Percentiles rank a stretch among this genome's conserved stretches.
Evolutionary conservation across 306 rosid genomes (phyloP).

Genomic region (Myrica gale): DNA sequence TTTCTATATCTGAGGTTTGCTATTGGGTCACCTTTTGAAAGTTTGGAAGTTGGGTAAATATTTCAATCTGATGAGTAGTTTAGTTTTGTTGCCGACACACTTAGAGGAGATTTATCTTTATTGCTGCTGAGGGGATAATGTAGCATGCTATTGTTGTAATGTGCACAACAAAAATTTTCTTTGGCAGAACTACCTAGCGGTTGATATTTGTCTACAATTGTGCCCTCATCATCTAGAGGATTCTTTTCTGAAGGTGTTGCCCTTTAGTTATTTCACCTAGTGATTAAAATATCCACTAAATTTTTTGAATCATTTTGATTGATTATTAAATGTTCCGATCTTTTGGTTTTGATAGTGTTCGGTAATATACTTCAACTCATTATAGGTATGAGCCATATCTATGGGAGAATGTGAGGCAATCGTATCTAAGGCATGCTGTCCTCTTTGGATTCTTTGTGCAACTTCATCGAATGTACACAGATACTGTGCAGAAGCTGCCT

Average conservation of each 20-base stretch:
- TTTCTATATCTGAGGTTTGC: too few species aligned
- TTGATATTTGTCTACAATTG: not conserved
- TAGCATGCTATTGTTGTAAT: not conserved
- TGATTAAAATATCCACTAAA: not conserved
- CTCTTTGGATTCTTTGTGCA: conserved; percentile 98
- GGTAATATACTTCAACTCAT: conserved; percentile 16
- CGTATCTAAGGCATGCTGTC: conserved; percentile 92
- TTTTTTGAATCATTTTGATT: not conserved
- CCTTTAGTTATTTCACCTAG: not conserved
- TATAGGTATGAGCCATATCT: conserved; percentile 89
- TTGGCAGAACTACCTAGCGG: not conserved
- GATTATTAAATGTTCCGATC: not conserved
- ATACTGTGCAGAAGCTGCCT: conserved; percentile 87
- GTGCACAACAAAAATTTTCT: not conserved
- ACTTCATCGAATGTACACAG: conserved; percentile 85
- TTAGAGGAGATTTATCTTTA: not conserved
- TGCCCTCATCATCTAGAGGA: not conserved
- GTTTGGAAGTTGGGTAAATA: not conserved
- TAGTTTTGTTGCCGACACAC: not conserved
- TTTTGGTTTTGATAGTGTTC: conserved; percentile 23
- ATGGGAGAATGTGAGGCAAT: conserved; percentile 95
- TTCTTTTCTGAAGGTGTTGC: not conserved
- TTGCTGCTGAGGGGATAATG: not conserved
- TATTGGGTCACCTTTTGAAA: not conserved
- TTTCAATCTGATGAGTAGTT: not conserved